These are phyloP conservation scores for Phyllosticta citribraziliensis DNA, from an alignment of 2,329 filamentous ascomycete species.

Conservation along the genomic window DNA sequence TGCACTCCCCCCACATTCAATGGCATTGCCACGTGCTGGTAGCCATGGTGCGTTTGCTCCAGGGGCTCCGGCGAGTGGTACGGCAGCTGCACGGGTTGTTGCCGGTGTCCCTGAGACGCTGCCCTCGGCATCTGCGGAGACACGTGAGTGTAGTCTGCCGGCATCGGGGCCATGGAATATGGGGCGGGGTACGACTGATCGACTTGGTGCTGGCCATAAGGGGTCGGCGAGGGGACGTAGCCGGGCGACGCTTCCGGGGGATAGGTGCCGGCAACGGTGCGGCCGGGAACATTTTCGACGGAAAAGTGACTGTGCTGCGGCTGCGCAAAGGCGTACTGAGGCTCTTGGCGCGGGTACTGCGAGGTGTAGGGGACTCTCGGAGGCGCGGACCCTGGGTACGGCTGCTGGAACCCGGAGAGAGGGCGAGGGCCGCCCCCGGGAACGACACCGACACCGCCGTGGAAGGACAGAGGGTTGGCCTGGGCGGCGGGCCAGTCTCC, in stretches of 20 bases:
- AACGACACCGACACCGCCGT: conserved; percentile 10
- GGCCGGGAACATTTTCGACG: conserved; percentile 2
- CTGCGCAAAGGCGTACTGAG: not conserved
- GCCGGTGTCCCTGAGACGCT: not conserved
- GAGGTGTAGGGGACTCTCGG: not conserved
- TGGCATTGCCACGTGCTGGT: not conserved
- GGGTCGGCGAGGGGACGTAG: not conserved
- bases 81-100: conserved; percentile 2
- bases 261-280: not conserved
- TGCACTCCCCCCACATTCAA: not conserved
- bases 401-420: conserved; percentile 7
- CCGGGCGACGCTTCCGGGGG: not conserved
- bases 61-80: conserved; percentile 2
- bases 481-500: conserved; percentile 38
- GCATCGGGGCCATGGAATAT: conserved; percentile 4
- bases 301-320: conserved; percentile 5
- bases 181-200: not conserved
- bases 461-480: conserved; percentile 10
- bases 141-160: not conserved
- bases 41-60: not conserved
- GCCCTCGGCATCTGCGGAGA: not conserved
- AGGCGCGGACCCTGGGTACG: not conserved
- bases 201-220: conserved; percentile 2
- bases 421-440: conserved; percentile 8
- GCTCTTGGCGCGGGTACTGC: not conserved